Base-by-base conservation (phyloP, 805 yeast species). In the Peterozyma xylosa region DNA sequence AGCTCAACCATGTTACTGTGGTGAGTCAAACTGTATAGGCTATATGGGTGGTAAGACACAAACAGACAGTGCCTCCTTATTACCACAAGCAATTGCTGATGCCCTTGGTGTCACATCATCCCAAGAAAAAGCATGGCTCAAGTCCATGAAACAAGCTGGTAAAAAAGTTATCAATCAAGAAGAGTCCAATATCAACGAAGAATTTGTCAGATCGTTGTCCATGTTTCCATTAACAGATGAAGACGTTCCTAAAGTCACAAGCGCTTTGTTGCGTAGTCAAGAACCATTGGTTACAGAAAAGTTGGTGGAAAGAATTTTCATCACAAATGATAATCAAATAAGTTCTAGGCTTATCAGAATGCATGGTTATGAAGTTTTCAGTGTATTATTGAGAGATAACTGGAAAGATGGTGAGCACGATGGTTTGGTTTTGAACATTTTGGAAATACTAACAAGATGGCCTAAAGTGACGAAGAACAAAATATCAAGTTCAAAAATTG, bases 21-120 rank as follows among this genome's bases (percentile, higher is more conserved):
- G 95, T 3, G 95, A 89, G 51, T 71, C 84, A 29, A 90, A 88
- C 62, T 91, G 99, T 73, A 73, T 88, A 37, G 96, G 97, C 32
- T 82, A 84, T 51, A 78, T 91, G 69, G 99, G 98, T 51, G 99
- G 99, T 40, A 90, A 89, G 62, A 91, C 96, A 2, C 99, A 93
- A 66, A 89, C 98, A 2, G 96, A 89, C 53, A 86, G 91, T 30
- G 91, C 91, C 1, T 73, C 86, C 35, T 66, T 87, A 45, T 70
- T 91, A 41, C 96, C 98, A 2, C 91, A 86, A 49, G 76, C 80
- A 18, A 73, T 85, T 33, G 79, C 93, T 9, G 95, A 86, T 49
- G 97, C 96, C 0, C 70, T 93, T 39, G 96, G 96, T 15, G 82
- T 90, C 9, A 68, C 76, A 11, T 66, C 76, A 1, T 71, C 72